Evolutionary conservation across 345 rosid species (phyloP).

Genomic region (Euphorbia tirucalli): DNA sequence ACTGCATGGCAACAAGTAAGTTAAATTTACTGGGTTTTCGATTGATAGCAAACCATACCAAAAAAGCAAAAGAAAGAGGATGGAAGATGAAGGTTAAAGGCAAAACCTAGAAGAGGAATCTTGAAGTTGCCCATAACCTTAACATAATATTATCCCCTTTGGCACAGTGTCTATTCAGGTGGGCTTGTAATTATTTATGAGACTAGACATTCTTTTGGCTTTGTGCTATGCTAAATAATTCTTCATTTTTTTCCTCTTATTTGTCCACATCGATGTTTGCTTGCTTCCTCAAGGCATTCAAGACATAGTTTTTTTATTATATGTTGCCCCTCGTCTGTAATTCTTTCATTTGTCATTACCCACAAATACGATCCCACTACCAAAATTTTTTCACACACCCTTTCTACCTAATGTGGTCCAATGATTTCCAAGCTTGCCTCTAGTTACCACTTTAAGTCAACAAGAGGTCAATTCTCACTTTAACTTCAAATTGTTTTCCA

Average conservation of each 20-base stretch:
- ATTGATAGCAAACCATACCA: neutral
- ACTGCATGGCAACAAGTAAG: too few relatives aligned
- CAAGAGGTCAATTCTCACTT: too few relatives aligned
- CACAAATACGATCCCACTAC: neutral
- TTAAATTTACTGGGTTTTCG: too few relatives aligned
- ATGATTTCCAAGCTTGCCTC: neutral
- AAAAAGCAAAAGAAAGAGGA: neutral
- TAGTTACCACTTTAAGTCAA: too few relatives aligned
- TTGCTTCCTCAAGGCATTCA: neutral
- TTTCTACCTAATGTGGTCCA: neutral
- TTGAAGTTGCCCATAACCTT: neutral
- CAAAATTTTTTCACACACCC: too few relatives aligned
- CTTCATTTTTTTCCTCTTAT: neutral
- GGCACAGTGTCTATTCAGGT: slow-evolving; percentile 5
- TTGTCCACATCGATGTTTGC: neutral
- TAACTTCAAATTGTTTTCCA: too few relatives aligned
- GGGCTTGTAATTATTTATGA: neutral
- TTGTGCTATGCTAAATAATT: neutral
- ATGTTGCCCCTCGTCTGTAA: neutral
- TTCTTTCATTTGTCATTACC: neutral
- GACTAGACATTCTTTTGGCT: neutral
- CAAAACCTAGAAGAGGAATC: neutral
- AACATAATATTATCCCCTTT: neutral
- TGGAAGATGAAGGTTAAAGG: too few relatives aligned
- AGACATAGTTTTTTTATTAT: neutral